phyloP scores from a whole-genome alignment of 768 basidiomycete genomes.

The Sutorius australiensis region DNA sequence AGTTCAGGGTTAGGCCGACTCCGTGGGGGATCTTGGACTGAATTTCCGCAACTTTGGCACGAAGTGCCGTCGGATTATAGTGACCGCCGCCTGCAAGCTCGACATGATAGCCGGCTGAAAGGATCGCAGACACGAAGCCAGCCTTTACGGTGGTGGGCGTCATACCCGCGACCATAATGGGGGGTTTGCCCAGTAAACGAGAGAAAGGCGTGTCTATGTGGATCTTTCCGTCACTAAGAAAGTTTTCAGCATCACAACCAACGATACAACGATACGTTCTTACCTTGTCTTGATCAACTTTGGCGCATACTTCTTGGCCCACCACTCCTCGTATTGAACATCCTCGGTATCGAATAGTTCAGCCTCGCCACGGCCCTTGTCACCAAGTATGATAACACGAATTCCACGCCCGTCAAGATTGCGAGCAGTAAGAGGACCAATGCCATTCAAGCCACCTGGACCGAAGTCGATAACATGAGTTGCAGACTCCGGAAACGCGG shows the following conservation, averaged over 20 bases:
- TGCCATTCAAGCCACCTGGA: slow-evolving; percentile 89
- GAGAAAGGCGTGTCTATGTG: slow-evolving; percentile 97
- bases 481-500: slow-evolving; percentile 82
- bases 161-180: slow-evolving; percentile 99
- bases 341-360: slow-evolving; percentile 71
- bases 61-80: slow-evolving; percentile 87
- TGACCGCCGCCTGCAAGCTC: slow-evolving; percentile 98
- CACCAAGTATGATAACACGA: slow-evolving; percentile 85
- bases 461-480: slow-evolving; percentile 98
- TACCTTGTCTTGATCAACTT: slow-evolving; percentile 86
- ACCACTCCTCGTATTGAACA: slow-evolving; percentile 80
- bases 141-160: slow-evolving; percentile 95
- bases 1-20: slow-evolving; percentile 89
- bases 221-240: slow-evolving; percentile 76
- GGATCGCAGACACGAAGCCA: slow-evolving; percentile 90
- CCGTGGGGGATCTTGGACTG: slow-evolving; percentile 81
- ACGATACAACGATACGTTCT: background rate
- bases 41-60: slow-evolving; percentile 90
- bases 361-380: slow-evolving; percentile 81
- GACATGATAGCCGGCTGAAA: slow-evolving; percentile 92
- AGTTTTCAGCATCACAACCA: background rate
- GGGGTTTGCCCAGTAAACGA: slow-evolving; percentile 91
- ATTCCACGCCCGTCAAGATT: slow-evolving; percentile 94
- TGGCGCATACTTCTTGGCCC: slow-evolving; percentile 87
- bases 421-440: slow-evolving; percentile 84